Percentiles rank a stretch among this genome's conserved stretches.
Evolutionary conservation across 106 monocot genomes (phyloP).

Genomic region (Platanthera guangdongensis): DNA sequence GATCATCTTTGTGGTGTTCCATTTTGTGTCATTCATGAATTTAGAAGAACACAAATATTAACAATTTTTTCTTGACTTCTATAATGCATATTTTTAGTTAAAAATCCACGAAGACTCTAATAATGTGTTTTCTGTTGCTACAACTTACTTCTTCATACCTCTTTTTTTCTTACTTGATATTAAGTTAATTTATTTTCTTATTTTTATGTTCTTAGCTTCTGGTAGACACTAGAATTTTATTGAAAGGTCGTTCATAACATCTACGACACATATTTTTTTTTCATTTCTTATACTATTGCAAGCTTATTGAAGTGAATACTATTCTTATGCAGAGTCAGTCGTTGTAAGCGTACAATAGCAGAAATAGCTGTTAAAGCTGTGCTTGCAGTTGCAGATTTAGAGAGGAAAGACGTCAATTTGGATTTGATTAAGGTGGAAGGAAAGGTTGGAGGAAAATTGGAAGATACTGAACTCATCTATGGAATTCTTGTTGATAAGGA

Average conservation of each 20-base stretch:
- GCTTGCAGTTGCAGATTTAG: constrained; percentile 89
- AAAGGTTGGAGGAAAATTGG: constrained; percentile 90
- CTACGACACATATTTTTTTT: background rate
- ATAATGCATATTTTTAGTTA: background rate
- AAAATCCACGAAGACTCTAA: background rate
- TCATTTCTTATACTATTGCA: background rate
- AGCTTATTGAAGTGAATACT: background rate
- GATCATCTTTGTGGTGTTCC: too few relatives aligned
- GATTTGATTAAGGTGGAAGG: constrained; percentile 97
- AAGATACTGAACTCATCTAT: constrained; percentile 83
- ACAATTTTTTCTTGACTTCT: too few relatives aligned
- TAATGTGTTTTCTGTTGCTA: background rate
- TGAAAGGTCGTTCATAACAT: background rate
- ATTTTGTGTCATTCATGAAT: too few relatives aligned
- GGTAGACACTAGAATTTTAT: background rate
- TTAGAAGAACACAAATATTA: too few relatives aligned
- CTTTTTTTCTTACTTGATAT: background rate
- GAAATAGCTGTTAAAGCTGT: constrained; percentile 96
- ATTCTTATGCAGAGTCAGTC: constrained; percentile 62
- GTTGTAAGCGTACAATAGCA: constrained; percentile 66
- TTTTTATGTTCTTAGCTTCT: background rate
- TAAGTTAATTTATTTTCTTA: background rate
- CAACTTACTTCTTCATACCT: background rate
- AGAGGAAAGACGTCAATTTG: constrained; percentile 91
- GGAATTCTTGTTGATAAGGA: constrained; percentile 95